phyloP scores from a whole-genome alignment of 495 filamentous ascomycete genomes.

The Neurospora sp. region DNA sequence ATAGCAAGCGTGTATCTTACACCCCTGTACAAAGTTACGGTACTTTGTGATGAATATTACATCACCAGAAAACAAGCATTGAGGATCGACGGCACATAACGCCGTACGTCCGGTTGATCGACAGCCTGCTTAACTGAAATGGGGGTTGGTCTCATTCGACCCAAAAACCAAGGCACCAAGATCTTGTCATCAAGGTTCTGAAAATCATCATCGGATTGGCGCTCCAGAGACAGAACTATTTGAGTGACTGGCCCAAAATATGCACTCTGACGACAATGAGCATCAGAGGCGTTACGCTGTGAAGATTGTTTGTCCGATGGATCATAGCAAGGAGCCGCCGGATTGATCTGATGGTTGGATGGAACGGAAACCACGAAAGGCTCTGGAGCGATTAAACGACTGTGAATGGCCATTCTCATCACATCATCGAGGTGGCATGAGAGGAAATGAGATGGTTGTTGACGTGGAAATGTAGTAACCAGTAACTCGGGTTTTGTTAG shows the following conservation, averaged over 20 bases:
- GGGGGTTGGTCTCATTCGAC: not conserved
- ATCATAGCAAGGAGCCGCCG: not conserved
- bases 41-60: not conserved
- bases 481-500: not conserved
- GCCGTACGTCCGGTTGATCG: not conserved
- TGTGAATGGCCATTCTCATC: not conserved
- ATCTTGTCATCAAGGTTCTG: not conserved
- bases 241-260: not conserved
- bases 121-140: not conserved
- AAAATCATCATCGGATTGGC: not conserved
- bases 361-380: not conserved
- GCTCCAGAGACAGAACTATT: not conserved
- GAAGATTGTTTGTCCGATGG: not conserved
- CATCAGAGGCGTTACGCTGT: not conserved
- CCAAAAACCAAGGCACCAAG: not conserved
- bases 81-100: not conserved
- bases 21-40: not conserved
- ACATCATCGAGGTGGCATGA: not conserved
- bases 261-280: not conserved
- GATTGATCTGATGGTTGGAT: not conserved
- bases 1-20: not conserved
- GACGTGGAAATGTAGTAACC: not conserved
- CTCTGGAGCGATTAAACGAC: not conserved
- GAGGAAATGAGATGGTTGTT: not conserved
- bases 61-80: not conserved